Evolutionary conservation across 2,329 filamentous ascomycete genomes (phyloP).

Genomic region (Alternaria arbusti): DNA sequence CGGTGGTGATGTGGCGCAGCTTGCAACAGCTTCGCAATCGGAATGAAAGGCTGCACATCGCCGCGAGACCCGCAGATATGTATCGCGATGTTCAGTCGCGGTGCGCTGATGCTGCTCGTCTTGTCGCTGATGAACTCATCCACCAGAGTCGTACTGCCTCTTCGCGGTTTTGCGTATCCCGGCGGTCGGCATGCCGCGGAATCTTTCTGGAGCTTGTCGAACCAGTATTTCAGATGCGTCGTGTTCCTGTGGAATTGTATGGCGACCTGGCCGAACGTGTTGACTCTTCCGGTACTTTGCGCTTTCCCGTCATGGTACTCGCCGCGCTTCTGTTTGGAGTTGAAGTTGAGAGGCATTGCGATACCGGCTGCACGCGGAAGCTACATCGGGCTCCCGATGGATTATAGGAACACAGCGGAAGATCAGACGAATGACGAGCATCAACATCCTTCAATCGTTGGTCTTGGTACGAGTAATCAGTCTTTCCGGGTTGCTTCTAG

Average conservation of each 20-base stretch:
- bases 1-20: slow-evolving; percentile 28
- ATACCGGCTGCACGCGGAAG: neutral
- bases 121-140: neutral
- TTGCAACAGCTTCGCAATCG: slow-evolving; percentile 60
- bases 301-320: slow-evolving; percentile 17
- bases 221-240: slow-evolving; percentile 22
- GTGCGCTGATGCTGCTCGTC: neutral
- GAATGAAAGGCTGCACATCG: slow-evolving; percentile 66
- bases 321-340: slow-evolving; percentile 5
- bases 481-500: neutral
- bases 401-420: neutral
- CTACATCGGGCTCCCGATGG: neutral
- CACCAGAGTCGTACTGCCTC: neutral
- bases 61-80: slow-evolving; percentile 62
- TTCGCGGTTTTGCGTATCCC: neutral
- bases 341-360: slow-evolving; percentile 11
- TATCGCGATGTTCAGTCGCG: slow-evolving; percentile 59
- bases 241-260: slow-evolving; percentile 27
- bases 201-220: slow-evolving; percentile 16
- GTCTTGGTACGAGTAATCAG: neutral
- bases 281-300: slow-evolving; percentile 13
- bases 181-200: neutral
- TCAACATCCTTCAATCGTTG: neutral
- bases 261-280: slow-evolving; percentile 22
- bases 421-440: neutral